phyloP scores from a whole-genome alignment of 495 filamentous ascomycete species.

The Neurospora sp. region DNA sequence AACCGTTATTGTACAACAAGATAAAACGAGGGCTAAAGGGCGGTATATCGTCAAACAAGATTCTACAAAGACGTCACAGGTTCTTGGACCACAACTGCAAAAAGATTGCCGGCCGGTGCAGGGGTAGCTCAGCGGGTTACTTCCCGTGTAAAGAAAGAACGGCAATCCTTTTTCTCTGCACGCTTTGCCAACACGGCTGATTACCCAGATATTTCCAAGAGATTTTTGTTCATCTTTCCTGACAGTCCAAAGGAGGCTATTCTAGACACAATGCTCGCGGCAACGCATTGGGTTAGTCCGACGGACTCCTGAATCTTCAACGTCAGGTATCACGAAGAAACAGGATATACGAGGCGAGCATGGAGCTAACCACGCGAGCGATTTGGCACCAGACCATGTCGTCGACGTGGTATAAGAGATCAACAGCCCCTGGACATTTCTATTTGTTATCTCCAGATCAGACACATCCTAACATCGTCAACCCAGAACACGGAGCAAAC shows the following conservation, averaged over 20 bases:
- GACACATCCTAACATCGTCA: not conserved
- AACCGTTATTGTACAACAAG: not conserved
- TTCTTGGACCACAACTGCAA: not conserved
- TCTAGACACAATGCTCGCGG: not conserved
- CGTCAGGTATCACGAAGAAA: not conserved
- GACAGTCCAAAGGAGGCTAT: not conserved
- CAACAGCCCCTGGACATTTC: not conserved
- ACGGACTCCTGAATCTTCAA: not conserved
- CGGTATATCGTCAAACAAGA: not conserved
- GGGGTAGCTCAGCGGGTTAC: not conserved
- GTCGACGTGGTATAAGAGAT: not conserved
- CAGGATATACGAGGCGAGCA: not conserved
- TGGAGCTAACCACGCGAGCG: not conserved
- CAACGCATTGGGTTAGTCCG: not conserved
- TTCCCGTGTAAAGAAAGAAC: not conserved
- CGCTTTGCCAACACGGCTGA: not conserved
- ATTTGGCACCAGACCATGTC: not conserved
- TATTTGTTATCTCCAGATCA: not conserved
- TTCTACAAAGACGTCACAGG: not conserved
- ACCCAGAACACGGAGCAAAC: not conserved
- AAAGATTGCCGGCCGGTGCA: not conserved
- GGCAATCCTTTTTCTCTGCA: not conserved
- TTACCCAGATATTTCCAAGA: not conserved
- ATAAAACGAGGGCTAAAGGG: not conserved
- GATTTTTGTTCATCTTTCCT: not conserved